Base-by-base conservation (phyloP, 257 asterid genomes). In the Gardenia jasminoides region DNA sequence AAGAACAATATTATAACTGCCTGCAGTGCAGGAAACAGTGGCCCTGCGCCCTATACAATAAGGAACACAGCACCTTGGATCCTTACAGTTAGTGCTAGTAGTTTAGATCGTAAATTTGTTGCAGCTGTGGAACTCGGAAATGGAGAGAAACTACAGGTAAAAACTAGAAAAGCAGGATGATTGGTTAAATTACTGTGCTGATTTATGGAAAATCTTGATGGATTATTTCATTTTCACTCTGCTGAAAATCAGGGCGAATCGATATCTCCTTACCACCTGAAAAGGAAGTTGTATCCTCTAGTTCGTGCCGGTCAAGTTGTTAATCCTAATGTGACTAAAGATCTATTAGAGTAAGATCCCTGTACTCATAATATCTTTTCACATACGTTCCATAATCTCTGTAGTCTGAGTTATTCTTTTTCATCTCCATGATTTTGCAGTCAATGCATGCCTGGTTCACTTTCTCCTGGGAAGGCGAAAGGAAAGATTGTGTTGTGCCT, bases 41-140 rank as follows among this genome's bases (percentile, higher is more conserved):
- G 99, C 5, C 99, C 99, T 9, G 66, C 62, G 1, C 77, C 91
- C 6, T 68, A 88, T 0, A 85, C 98, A 1, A 67, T 95, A 85
- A 84, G 96, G 0, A 95, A 95, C 72, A 76, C 92, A 2, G 96
- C 99, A 17, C 99, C 99, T 0, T 95, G 99, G 99, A 89, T 95
- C 31, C 92, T 95, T 72, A 95, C 99, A 0, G 98, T 95, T 56
- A 97, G 90, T 26, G 99, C 99, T 0, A 95, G 98, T 36, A 95
- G 97, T 74, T 80, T 95, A 1, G 99, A 95, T 76, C 58, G 99
- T 72, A 56, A 44, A 43, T 95, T 92, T 76, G 11, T 80, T 0
- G 80, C 98, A 0, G 83, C 90, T 9, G 83, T 89, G 50, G 48
- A 74, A 68, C 98, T 95, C 2, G 98, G 97, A 22, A 90, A 93